Percentiles rank a stretch among this genome's conserved stretches.
Evolutionary conservation across 768 basidiomycete species (phyloP).

Genomic region (Hypholoma fasciculare): DNA sequence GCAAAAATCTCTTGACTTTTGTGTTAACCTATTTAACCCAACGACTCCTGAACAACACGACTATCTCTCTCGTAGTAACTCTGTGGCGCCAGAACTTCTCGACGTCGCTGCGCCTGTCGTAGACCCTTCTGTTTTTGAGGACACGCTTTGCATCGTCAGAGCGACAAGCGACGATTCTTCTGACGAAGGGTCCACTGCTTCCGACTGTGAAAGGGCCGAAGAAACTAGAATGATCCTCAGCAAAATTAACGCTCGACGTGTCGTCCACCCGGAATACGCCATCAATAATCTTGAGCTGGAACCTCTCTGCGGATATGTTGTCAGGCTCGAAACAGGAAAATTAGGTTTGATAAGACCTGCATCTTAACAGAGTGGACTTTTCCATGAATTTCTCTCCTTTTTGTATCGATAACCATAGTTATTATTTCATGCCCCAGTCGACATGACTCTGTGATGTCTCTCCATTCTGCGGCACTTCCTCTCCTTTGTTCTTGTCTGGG

Average conservation of each 20-base stretch:
- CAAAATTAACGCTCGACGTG: slow-evolving; percentile 68
- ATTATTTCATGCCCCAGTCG: neutral
- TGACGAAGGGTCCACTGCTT: slow-evolving; percentile 21
- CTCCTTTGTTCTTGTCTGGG: neutral
- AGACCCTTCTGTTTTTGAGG: slow-evolving; percentile 41
- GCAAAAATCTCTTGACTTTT: slow-evolving; percentile 77
- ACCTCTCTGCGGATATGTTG: slow-evolving; percentile 56
- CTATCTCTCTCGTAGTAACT: slow-evolving; percentile 29
- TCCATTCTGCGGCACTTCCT: neutral
- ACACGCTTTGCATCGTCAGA: slow-evolving; percentile 27
- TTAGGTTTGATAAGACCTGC: slow-evolving; percentile 46
- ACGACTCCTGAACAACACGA: slow-evolving; percentile 63
- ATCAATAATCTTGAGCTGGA: slow-evolving; percentile 72
- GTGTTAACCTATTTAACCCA: slow-evolving; percentile 70
- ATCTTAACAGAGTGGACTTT: neutral
- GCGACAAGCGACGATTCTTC: slow-evolving; percentile 4
- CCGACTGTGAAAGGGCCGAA: slow-evolving; percentile 34
- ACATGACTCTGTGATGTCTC: neutral
- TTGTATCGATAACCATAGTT: neutral
- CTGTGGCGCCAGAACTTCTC: slow-evolving; percentile 41
- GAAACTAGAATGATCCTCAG: slow-evolving; percentile 58
- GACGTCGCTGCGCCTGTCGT: slow-evolving; percentile 53
- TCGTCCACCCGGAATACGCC: slow-evolving; percentile 68
- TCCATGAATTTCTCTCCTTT: neutral
- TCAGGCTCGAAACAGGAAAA: slow-evolving; percentile 52